Evolutionary conservation across 176 grass and related monocot genomes (phyloP).

Genomic region (Cenchrus fungigraminus): DNA sequence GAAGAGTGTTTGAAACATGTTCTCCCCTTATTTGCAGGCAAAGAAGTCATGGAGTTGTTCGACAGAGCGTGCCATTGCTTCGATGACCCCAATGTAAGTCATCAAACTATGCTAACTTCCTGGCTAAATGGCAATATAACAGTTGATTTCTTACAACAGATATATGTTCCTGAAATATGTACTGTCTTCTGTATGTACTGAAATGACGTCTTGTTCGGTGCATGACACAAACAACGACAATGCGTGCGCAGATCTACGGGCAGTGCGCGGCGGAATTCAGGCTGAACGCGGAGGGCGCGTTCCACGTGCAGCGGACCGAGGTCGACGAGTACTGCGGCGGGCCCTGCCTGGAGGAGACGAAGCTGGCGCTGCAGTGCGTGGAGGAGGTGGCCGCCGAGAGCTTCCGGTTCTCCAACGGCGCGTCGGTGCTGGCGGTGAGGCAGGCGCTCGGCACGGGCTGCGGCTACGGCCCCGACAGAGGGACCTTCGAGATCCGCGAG

Average conservation of each 20-base stretch:
- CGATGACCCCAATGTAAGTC: constrained; percentile 52
- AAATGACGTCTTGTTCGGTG: neutral
- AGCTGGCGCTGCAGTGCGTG: constrained; percentile 65
- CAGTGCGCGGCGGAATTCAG: constrained; percentile 46
- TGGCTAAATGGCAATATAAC: neutral
- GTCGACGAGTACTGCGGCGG: constrained; percentile 67
- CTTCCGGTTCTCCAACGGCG: constrained; percentile 74
- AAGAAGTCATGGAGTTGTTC: constrained; percentile 30
- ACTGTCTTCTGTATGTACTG: no score
- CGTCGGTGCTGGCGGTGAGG: constrained; percentile 46
- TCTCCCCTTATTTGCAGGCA: constrained; percentile 20
- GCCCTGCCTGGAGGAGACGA: constrained; percentile 60
- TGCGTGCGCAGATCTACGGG: constrained; percentile 48
- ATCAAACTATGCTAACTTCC: neutral
- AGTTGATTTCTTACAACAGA: neutral
- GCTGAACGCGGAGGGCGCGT: constrained; percentile 50
- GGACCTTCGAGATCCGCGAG: constrained; percentile 48
- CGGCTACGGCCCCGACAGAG: constrained; percentile 49
- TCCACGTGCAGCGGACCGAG: constrained; percentile 53
- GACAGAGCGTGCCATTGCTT: constrained; percentile 56
- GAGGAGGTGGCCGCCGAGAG: constrained; percentile 49
- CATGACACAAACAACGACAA: neutral
- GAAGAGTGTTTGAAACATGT: neutral
- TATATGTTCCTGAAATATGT: no score
- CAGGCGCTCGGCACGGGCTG: constrained; percentile 54